Base-by-base conservation (phyloP, 176 grass and related monocot species). In the Coix lacrymajobi region DNA sequence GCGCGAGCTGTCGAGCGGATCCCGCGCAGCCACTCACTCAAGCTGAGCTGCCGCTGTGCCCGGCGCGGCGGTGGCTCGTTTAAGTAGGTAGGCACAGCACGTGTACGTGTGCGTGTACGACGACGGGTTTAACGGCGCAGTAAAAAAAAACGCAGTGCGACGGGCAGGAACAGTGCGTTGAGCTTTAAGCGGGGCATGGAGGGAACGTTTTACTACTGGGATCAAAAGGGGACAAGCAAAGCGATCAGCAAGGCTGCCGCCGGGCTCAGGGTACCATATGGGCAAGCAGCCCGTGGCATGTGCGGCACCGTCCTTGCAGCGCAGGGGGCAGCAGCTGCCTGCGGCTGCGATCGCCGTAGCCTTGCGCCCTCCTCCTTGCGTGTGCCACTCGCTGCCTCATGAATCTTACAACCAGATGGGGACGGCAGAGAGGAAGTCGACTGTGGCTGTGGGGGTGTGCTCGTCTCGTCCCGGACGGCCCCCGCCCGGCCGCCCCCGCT, bases 201-300 rank as follows among this genome's bases (percentile, higher is more conserved):
- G 12, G 32, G 1, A 68, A 88, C 77, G 54, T 76, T 89, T 89
- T 85, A 85, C 77, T 85, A 85, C 77, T 6, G 78, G 54, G 72
- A 34, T 77, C 52, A 71, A 58, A 78, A 77, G 72, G 71, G 82
- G 7, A 43, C 82, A 85, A 28, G 25, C 83, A 81, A 32, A 74
- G 51, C 14, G 52, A 89, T 69, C 71, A 44, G 64, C 56, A 81
- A 64, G 39, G 62, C 75, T 83, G 66, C 86, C 57, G 61, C 60
- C 24, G 32, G 66, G 28, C 13, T 24, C 80, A 71, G 73, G 34
- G 75, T 36, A 69, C 79, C 66, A 11, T 30, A 79, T 78, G 62
- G 80, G 74, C 2, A 39, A 54, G 72, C 72, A 82, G 29, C 78
- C 78, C 54, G 76, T 31, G 52, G 77, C 86, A 87, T 83, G 86